Evolutionary conservation across 352 stramenopile genomes (phyloP).

Genomic region (Phytopythium vexans): DNA sequence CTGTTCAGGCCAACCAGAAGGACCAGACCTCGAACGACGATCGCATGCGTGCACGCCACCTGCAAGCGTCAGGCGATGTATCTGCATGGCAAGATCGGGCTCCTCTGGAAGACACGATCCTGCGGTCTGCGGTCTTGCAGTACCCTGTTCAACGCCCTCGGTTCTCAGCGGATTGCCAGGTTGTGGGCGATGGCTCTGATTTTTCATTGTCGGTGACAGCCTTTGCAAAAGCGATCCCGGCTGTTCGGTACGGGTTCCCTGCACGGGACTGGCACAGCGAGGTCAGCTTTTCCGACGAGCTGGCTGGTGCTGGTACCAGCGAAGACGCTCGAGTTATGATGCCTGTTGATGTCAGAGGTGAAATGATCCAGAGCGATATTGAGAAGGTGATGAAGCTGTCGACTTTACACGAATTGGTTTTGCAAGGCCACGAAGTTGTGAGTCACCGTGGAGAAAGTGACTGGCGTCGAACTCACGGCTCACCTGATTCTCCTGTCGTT

Average conservation of each 20-base stretch:
- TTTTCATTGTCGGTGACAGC: neutral
- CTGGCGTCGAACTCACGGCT: too few relatives aligned
- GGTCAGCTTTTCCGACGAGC: neutral
- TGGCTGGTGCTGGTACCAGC: neutral
- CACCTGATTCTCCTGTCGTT: too few relatives aligned
- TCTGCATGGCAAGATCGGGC: neutral
- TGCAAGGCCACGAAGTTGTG: slow-evolving; percentile 15
- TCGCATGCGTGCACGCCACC: slow-evolving; percentile 16
- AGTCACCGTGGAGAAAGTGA: too few relatives aligned
- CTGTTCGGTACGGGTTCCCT: slow-evolving; percentile 27
- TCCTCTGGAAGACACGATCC: slow-evolving; percentile 10
- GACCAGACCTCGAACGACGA: slow-evolving; percentile 15
- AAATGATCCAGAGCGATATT: slow-evolving; percentile 5
- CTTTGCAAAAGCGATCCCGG: neutral
- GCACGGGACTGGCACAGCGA: slow-evolving; percentile 20
- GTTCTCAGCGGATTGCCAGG: neutral
- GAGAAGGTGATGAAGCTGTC: slow-evolving; percentile 16
- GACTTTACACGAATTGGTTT: slow-evolving; percentile 26
- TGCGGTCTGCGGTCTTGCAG: slow-evolving; percentile 5
- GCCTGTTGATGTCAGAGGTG: neutral
- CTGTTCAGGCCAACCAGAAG: slow-evolving; percentile 56
- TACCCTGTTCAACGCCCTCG: neutral
- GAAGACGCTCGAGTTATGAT: neutral
- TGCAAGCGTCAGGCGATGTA: slow-evolving; percentile 11
- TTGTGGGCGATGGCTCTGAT: neutral